Evolutionary conservation across 2,329 filamentous ascomycete species (phyloP).

Genomic region (Meredithiella fracta): DNA sequence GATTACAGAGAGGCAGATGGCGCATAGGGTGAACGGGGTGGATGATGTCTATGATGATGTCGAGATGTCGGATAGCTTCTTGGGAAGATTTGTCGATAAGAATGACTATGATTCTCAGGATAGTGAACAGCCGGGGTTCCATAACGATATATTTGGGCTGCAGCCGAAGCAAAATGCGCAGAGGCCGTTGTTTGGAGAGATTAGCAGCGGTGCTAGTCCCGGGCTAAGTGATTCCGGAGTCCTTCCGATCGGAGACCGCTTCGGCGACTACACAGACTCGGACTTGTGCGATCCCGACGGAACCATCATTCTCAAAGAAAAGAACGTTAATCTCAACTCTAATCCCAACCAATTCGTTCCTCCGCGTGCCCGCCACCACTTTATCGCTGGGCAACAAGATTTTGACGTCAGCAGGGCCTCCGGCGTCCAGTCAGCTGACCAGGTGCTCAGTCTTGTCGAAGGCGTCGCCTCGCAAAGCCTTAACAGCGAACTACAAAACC

Average conservation of each 20-base stretch:
- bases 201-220: no score
- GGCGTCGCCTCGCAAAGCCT: constrained; percentile 40
- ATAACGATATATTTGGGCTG: constrained; percentile 3
- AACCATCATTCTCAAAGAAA: constrained; percentile 16
- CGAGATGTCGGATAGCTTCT: constrained; percentile 12
- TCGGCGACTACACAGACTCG: constrained; percentile 18
- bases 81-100: constrained; percentile 6
- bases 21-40: neutral
- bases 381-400: neutral
- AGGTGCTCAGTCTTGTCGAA: constrained; percentile 35
- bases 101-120: neutral
- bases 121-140: neutral
- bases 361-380: neutral
- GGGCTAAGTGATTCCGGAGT: constrained; percentile 9
- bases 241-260: neutral
- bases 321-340: constrained; percentile 15
- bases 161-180: neutral
- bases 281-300: constrained; percentile 17
- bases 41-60: constrained; percentile 11
- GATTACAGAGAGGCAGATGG: neutral
- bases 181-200: neutral
- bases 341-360: neutral
- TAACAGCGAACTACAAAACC: constrained; percentile 16
- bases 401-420: constrained; percentile 8
- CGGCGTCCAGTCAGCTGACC: constrained; percentile 27